Base-by-base conservation (phyloP, 306 rosid species). In the Cucurbita pepo region DNA sequence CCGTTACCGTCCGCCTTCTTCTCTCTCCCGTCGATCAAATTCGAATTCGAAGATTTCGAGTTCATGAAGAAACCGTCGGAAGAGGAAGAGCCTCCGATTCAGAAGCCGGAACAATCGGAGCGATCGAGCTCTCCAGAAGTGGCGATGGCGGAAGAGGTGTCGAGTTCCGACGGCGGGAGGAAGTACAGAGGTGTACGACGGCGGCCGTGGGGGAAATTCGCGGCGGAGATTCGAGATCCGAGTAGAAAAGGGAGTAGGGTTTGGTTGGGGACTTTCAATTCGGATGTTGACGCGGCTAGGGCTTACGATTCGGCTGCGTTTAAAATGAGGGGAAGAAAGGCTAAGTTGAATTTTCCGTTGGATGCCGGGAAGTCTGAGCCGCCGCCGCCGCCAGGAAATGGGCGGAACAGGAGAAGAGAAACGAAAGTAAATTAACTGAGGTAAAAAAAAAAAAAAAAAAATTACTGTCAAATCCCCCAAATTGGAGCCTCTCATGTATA, bases 201-300 rank as follows among this genome's bases (percentile, higher is more conserved):
- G 56, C 80, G 96, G 76, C 90, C 91, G 52, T 87, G 97, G 97
- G 96, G 97, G 0, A 91, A 87, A 80, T 91, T 79, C 45, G 96
- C 94, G 0, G 94, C 97, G 41, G 96, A 91, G 82, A 91, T 91
- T 5, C 90, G 97, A 1, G 97, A 91, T 69, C 93, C 93, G 4
- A n/a, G 57, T 30, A 74, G 82, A 48, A 87, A 78, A 57, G 97
- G 97, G 8, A 81, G 73, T 37, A 84, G 97, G 53, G 88, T 88
- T 63, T 91, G 97, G 95, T 83, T 91, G 44, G 97, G 97, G n/a
- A 91, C 97, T 12, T 91, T 82, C 76, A 87, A 88, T 40, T 79
- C 77, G 13, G 91, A 81, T 45, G 76, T 85, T 13, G 95, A 87
- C 41, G 97, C 97, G 47, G 95, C 96, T 0, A 91, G 81, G 78